phyloP scores from a whole-genome alignment of 192 early-diverging fungal species.

The Paraglomus occultum region DNA sequence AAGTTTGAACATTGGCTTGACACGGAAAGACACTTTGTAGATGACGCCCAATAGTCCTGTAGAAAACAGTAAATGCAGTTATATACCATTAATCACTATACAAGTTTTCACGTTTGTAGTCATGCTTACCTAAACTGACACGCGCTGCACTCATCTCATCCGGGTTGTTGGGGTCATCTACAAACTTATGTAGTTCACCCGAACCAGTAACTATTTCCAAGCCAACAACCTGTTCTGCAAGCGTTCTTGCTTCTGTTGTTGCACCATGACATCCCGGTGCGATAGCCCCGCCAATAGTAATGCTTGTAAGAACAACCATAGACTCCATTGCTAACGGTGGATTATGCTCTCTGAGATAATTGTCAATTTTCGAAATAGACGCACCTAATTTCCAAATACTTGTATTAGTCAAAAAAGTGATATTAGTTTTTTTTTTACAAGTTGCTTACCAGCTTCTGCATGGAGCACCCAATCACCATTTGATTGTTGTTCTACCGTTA shows the following conservation, averaged over 20 bases:
- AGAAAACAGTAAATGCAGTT: background rate
- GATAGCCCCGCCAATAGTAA: background rate
- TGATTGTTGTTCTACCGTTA: slow-evolving; percentile 16
- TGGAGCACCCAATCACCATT: slow-evolving; percentile 18
- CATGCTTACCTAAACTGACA: slow-evolving; percentile 32
- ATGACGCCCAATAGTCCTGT: slow-evolving; percentile 39
- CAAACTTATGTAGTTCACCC: slow-evolving; percentile 33
- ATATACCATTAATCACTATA: background rate
- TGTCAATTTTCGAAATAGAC: slow-evolving; percentile 28
- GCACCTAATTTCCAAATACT: slow-evolving; percentile 25
- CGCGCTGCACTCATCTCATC: slow-evolving; percentile 33
- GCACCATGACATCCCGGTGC: slow-evolving; percentile 31
- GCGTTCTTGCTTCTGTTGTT: slow-evolving; percentile 22
- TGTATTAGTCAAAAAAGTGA: background rate
- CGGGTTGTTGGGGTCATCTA: slow-evolving; percentile 14
- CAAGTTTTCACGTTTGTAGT: background rate
- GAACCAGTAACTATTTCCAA: slow-evolving; percentile 34
- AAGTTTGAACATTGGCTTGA: slow-evolving; percentile 43
- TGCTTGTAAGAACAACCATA: slow-evolving; percentile 25
- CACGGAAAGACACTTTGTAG: slow-evolving; percentile 34
- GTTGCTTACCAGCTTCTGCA: slow-evolving; percentile 34
- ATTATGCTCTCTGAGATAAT: slow-evolving; percentile 28
- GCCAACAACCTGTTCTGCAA: slow-evolving; percentile 35
- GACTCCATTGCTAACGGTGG: slow-evolving; percentile 37
- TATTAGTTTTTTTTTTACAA: too few relatives aligned